A percentile compares a stretch with the other conserved stretches of the same genome.
These are phyloP conservation scores for Lasiodiplodia gonubiensis DNA, from an alignment of 2,329 filamentous ascomycete species.

Conservation along the genomic window DNA sequence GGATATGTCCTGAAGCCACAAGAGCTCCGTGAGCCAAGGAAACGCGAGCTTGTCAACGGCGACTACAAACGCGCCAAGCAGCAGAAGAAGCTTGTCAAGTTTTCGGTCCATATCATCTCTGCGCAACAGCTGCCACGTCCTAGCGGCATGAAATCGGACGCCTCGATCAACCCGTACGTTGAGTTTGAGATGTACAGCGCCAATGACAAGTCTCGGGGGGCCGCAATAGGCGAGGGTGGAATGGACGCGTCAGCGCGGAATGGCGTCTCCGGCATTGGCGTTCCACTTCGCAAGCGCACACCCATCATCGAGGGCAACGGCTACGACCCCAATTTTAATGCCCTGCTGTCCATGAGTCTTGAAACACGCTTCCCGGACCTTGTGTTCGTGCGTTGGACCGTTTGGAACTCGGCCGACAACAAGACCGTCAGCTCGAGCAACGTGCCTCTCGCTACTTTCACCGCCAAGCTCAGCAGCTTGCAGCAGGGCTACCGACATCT, in stretches of 20 bases:
- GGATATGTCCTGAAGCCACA: slow-evolving; percentile 94
- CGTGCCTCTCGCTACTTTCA: slow-evolving; percentile 81
- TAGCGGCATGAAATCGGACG: slow-evolving; percentile 70
- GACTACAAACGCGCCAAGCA: slow-evolving; percentile 64
- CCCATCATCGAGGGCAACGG: slow-evolving; percentile 84
- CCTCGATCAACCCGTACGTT: slow-evolving; percentile 87
- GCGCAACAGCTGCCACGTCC: slow-evolving; percentile 93
- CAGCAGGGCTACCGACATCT: slow-evolving; percentile 93
- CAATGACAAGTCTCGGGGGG: slow-evolving; percentile 84
- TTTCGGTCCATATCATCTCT: slow-evolving; percentile 87
- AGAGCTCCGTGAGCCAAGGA: slow-evolving; percentile 66
- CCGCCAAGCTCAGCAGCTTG: slow-evolving; percentile 86
- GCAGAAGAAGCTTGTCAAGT: slow-evolving; percentile 81
- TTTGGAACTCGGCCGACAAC: slow-evolving; percentile 78
- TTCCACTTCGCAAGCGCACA: slow-evolving; percentile 79
- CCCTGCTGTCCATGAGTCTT: slow-evolving; percentile 77
- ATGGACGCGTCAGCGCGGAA: slow-evolving; percentile 68
- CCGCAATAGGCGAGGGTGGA: slow-evolving; percentile 69
- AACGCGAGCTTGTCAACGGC: slow-evolving; percentile 50
- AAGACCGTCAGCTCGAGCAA: slow-evolving; percentile 66
- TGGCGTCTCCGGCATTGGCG: slow-evolving; percentile 69
- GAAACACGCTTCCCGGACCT: slow-evolving; percentile 95
- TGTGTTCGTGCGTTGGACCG: slow-evolving; percentile 90
- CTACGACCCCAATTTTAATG: slow-evolving; percentile 88
- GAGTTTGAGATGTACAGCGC: slow-evolving; percentile 95